Evolutionary conservation across 768 basidiomycete species (phyloP), one percentile per base, ranked within the genome.

Genomic region (Hemileccinum rubropunctum): DNA sequence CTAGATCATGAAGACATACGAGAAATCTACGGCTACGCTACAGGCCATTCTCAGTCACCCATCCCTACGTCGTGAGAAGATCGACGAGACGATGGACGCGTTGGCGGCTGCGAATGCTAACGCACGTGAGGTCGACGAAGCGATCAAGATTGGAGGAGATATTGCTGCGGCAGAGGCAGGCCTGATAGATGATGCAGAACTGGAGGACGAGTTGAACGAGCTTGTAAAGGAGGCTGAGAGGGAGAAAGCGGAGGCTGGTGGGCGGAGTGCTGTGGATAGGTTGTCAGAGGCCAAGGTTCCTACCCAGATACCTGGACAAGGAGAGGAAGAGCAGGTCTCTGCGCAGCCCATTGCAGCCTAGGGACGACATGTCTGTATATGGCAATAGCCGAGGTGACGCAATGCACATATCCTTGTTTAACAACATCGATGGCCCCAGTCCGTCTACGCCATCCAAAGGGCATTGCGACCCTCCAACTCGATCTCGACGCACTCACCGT

Each of bases 31-130:
- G 0, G 67, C 78, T 6, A 93, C 94, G 0, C 74, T 98, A 6
- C 79, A 78, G 13, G 70, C 81, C 1, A 82, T 98, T 38, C 79
- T 98, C 2, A 73, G 85, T 8, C 83, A 95, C 57, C 92, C 94
- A 0, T 83, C 83, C 0, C 73, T 98, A 12, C 83, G 86, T 53
- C 78, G 82, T n/a, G 84, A 84, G 14, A 78, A 76, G 43, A 81
- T 98, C 41, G 89, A 95, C 49, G 77, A 81, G 57, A 95, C 93
- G 3, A 85, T 95, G 81, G 90, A 94, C 21, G 86, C 84, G 9
- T 76, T 98, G 58, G 86, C 89, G 0, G 86, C 88, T 53, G 88
- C 87, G 2, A 86, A 90, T 54, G 80, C 84, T 1, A 84, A 93
- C 60, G 90, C 91, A 37, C 76, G 75, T 34, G 94, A 97, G 58